A percentile compares a stretch with the other conserved stretches of the same genome.
phyloP scores from a whole-genome alignment of 805 yeast genomes.

The Hanseniaspora vineae region DNA sequence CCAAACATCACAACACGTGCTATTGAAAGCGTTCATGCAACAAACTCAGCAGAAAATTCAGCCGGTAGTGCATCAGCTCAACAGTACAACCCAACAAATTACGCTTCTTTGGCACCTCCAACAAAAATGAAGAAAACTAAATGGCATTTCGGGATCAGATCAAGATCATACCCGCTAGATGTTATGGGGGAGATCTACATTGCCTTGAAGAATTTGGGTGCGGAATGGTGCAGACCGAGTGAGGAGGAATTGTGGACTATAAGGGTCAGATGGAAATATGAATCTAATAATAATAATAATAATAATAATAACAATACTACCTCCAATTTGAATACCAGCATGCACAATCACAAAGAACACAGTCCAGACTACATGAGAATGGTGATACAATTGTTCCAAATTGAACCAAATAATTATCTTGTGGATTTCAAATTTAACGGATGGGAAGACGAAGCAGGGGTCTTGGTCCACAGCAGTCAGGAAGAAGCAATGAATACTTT shows the following conservation, averaged over 20 bases:
- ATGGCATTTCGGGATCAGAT: slow-evolving; percentile 98
- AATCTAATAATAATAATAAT: slow-evolving; percentile 7
- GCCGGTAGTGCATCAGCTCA: no score
- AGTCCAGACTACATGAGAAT: slow-evolving; percentile 78
- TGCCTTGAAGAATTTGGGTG: slow-evolving; percentile 85
- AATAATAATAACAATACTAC: slow-evolving; percentile 17
- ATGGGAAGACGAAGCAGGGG: slow-evolving; percentile 53
- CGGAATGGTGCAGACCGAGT: slow-evolving; percentile 93
- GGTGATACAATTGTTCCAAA: slow-evolving; percentile 91
- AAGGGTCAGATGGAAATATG: slow-evolving; percentile 84
- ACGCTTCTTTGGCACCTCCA: background rate
- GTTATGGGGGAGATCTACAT: slow-evolving; percentile 98
- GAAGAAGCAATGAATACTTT: slow-evolving; percentile 73
- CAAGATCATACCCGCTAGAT: slow-evolving; percentile 90
- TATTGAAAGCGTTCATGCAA: no score
- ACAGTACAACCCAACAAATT: no score
- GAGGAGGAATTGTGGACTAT: slow-evolving; percentile 96
- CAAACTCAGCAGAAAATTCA: no score
- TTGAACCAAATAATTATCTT: slow-evolving; percentile 89
- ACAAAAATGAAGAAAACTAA: slow-evolving; percentile 44
- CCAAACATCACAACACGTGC: no score
- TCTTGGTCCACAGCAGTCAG: slow-evolving; percentile 23
- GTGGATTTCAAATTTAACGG: slow-evolving; percentile 98
- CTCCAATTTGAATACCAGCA: slow-evolving; percentile 2
- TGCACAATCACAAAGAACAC: background rate